Evolutionary conservation across 2,329 filamentous ascomycete species (phyloP), one percentile per base, ranked within the genome.

Genomic region (Talaromyces piceae): DNA sequence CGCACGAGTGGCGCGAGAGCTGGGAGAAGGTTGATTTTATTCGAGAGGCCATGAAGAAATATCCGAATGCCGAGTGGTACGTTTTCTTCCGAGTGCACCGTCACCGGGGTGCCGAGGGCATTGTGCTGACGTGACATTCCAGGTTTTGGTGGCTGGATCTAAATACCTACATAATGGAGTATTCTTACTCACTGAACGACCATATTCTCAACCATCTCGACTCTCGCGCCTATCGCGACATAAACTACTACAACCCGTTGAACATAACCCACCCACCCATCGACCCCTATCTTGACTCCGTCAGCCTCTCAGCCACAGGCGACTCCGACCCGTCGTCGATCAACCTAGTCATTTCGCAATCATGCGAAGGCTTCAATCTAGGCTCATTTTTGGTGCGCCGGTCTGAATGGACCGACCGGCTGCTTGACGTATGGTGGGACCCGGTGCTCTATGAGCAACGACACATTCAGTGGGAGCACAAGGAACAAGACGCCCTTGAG

Each of bases 101-200:
- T 11, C 28, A 6, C 5, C 23, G n/a, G n/a, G n/a, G n/a, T n/a
- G n/a, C n/a, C n/a, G n/a, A n/a, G n/a, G n/a, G n/a, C n/a, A n/a
- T n/a, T n/a, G n/a, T 41, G 30, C 49, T 46, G 52, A 58, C 60
- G 52, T 58, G 49, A 3, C 18, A 23, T 18, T 37, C 13, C 65
- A 95, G 91, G 91, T 93, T 98, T 63, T 98, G 93, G 93, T 98
- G 93, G 91, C 78, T 98, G 52, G 93, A 98, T 68, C 81, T 97
- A 33, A 95, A 95, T 73, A 98, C 93, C 3, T 94, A 91, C 71
- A 85, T 98, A 68, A 98, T 98, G 93, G 93, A 98, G 66, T 89
- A 90, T 3, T 84, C 82, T 18, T 88, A 90, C 69, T 95, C 91
- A 8, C 78, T 98, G 18, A 91, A 97, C 67, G 77, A 79, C 41